phyloP scores from a whole-genome alignment of 1,284 basidiomycete species.

The Leccinum subrobustum region DNA sequence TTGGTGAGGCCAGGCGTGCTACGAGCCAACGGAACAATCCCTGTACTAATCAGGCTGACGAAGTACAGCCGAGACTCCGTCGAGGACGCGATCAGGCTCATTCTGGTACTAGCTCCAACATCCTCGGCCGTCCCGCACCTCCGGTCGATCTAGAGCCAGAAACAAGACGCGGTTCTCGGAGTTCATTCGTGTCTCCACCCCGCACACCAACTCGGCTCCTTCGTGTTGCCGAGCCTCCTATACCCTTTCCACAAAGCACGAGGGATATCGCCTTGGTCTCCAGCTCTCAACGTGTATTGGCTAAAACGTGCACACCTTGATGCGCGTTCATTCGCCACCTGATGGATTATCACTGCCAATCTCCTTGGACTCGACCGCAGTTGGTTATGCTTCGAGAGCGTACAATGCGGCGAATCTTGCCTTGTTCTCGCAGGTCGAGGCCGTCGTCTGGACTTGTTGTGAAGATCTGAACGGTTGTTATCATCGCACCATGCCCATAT shows the following conservation, averaged over 20 bases:
- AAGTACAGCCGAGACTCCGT: slow-evolving; percentile 14
- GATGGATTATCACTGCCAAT: slow-evolving; percentile 11
- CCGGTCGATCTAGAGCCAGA: slow-evolving; percentile 16
- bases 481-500: slow-evolving; percentile 4
- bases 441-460: slow-evolving; percentile 8
- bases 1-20: too few relatives aligned
- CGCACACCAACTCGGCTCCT: slow-evolving; percentile 9
- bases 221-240: slow-evolving; percentile 6
- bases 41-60: slow-evolving; percentile 10
- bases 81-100: slow-evolving; percentile 19
- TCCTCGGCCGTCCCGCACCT: slow-evolving; percentile 1
- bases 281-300: slow-evolving; percentile 21
- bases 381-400: slow-evolving; percentile 4
- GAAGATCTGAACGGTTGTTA: slow-evolving; percentile 20
- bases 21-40: too few relatives aligned
- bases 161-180: slow-evolving; percentile 19
- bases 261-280: slow-evolving; percentile 1
- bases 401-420: slow-evolving; percentile 6
- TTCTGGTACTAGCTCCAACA: slow-evolving; percentile 16
- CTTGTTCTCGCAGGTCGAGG: slow-evolving; percentile 2
- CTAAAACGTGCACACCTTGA: slow-evolving; percentile 22
- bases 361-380: slow-evolving; percentile 3
- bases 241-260: slow-evolving; percentile 14
- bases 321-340: slow-evolving; percentile 2
- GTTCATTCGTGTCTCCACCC: slow-evolving; percentile 10